Base-by-base conservation (phyloP, 2,329 filamentous ascomycete species). In the Colletotrichum eremochloae region DNA sequence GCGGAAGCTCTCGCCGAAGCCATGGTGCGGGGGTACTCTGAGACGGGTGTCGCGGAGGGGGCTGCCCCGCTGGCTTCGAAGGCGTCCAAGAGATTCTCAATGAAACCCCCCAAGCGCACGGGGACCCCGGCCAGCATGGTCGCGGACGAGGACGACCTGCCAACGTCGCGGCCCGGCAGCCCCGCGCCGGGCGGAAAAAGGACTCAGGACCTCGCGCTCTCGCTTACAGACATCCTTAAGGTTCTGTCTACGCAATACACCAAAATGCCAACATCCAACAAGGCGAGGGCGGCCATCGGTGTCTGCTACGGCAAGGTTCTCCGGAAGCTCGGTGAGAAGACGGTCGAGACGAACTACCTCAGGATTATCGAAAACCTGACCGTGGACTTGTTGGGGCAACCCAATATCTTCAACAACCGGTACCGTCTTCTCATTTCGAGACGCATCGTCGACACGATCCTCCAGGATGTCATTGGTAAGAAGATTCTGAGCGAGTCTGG, bases 401-500 rank as follows among this genome's bases (percentile, higher is more conserved):
- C 89, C 3, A 93, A 89, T 66, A 92, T 98, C 73, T 88, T 87
- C 63, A 93, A 94, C 79, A 97, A 97, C 79, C 92, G 96, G 52
- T 97, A 98, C 80, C 92, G 96, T 24, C 88, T 97, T 20, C 86
- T 99, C 20, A 92, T 94, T 72, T 94, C 94, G 3, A 89, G 96
- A 67, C 94, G 93, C 79, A 97, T 96, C 76, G 90, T 97, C 18
- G 92, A 94, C 75, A 92, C 93, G 48, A 88, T 98, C 60, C 85
- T 99, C 14, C 94, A 97, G 77, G 93, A 95, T 71, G 90, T 96
- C 9, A 88, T 98, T 74, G 94, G 94, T 11, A 88, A 89, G 70
- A 90, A 92, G 75, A 93, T 98, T 76, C 86, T 99, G 2, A 95
- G 95, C 15, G 96, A 99, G 81, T 94, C 93, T 18, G 95, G 95